Base-by-base conservation (phyloP, 208 protist species). In the Phytomonas sp. region DNA sequence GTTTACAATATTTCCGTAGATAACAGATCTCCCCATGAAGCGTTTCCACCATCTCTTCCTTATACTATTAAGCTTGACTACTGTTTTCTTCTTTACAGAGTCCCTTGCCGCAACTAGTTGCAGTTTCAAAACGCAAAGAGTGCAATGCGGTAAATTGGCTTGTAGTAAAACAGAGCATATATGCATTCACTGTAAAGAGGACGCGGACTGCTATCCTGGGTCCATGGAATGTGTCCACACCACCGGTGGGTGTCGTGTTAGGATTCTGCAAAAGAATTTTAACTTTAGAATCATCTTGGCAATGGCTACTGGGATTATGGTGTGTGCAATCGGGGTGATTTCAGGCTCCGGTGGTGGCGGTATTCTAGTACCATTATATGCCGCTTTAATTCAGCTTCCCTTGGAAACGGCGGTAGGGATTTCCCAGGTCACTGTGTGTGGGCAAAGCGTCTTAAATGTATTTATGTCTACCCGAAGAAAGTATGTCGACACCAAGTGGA, bases 401-500 rank as follows among this genome's bases (percentile, higher is more conserved):
- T 87, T 92, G 79, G 67, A 80, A 69, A 77, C 71, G 3, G 75
- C 86, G 4, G 87, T 95, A 26, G 85, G 81, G 0, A 71, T 93
- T 14, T 95, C 90, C n/a, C 90, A 95, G 71, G 77, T 72, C 45
- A 92, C 90, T n/a, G 92, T 95, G 45, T 90, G 83, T 70, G 90
- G 90, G 37, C 87, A 92, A 71, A 86, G 82, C 64, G 76, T 77
- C 10, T 74, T 95, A n/a, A 95, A 93, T 77, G 80, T 93, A 74
- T 81, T 81, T 70, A 66, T 91, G 29, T 71, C 77, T 1, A 65
- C 92, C 14, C 75, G 76, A 68, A 73, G 87, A 60, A 86, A 82
- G 76, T 86, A 82, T 68, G 79, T 84, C 23, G 70, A 82, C 36
- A 31, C 63, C 1, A 72, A 32, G 31, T 88, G 79, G 76, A 77